Base-by-base conservation (phyloP, 2,329 filamentous ascomycete genomes). In the Phialocephala subalpina region DNA sequence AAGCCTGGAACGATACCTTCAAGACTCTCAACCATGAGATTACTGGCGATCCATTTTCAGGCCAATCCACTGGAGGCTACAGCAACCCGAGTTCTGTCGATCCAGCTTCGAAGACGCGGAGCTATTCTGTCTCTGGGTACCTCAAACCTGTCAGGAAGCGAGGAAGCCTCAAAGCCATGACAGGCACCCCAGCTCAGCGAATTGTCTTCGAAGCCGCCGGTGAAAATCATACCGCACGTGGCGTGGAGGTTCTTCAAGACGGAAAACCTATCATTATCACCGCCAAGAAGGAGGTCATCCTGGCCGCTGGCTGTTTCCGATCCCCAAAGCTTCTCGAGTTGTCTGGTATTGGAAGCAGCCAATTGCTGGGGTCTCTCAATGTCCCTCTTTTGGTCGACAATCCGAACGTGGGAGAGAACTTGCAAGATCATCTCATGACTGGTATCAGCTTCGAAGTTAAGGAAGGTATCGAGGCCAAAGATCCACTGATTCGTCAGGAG, bases 131-230 rank as follows among this genome's bases (percentile, higher is more conserved):
- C 4, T 68, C 67, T 1, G 72, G 67, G n/a, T 70, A 71, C 38
- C 62, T 40, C 12, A 45, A 62, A 1, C 69, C 65, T 5, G 64
- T 40, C 29, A 20, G 36, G 22, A 22, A 29, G 11, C 56, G 68
- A 25, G 29, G 45, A 29, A 97, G 97, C 81, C 78, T 97, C 77
- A 94, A 92, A 49, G 84, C 97, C 66, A 82, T 97, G 64, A 96
- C 92, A 75, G 90, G 95, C 75, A 90, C 92, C 18, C 94, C 92
- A 88, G 93, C 96, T 67, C 91, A 87, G 76, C 91, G 89, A 78
- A 81, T 97, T 76, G 90, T 94, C 72, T 18, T 70, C 8, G 55
- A 67, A 20, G 35, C 5, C 6, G 25, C 6, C 60, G 65, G 29
- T 47, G 38, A 5, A 6, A 60, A 64, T 12, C 63, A 66, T 8